A percentile compares a stretch with the other conserved stretches of the same genome.
phyloP scores from a whole-genome alignment of 2,329 filamentous ascomycete species.

The Endoconidiophora laricicola region DNA sequence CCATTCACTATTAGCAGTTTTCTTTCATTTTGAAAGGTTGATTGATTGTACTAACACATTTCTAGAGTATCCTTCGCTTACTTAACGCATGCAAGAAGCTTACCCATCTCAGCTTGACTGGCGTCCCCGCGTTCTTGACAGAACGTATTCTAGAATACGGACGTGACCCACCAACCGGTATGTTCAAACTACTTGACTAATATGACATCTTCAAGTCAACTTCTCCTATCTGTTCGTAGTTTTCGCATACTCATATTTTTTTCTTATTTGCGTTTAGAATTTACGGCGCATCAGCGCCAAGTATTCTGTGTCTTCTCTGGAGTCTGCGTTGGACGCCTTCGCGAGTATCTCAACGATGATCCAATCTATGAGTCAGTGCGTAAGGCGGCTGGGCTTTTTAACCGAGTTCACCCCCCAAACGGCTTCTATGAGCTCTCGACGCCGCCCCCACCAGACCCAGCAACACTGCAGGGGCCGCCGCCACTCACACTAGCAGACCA shows the following conservation, averaged over 20 bases:
- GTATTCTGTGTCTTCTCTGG: conserved; percentile 98
- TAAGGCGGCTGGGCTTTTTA: conserved; percentile 11
- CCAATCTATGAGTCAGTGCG: conserved; percentile 30
- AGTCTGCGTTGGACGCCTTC: conserved; percentile 59
- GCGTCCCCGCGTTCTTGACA: conserved; percentile 76
- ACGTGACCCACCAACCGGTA: conserved; percentile 63
- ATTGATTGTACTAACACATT: not conserved
- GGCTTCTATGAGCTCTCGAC: not conserved
- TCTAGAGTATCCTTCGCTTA: conserved; percentile 64
- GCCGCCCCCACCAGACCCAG: not conserved
- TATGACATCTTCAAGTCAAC: too few relatives aligned
- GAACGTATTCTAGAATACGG: conserved; percentile 76
- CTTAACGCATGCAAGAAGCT: conserved; percentile 83
- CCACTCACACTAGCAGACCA: not conserved
- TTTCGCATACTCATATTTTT: not conserved
- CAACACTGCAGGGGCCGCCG: not conserved
- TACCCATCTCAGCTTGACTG: conserved; percentile 87
- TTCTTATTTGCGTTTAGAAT: conserved; percentile 39
- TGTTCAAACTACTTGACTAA: conserved; percentile 13
- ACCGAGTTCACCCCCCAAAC: not conserved
- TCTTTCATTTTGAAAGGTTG: not conserved
- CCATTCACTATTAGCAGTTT: not conserved
- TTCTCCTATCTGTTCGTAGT: not conserved
- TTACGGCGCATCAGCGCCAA: conserved; percentile 84
- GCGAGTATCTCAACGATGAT: conserved; percentile 55